Base-by-base conservation (phyloP, 1,284 basidiomycete species). In the Tremellales sp. region DNA sequence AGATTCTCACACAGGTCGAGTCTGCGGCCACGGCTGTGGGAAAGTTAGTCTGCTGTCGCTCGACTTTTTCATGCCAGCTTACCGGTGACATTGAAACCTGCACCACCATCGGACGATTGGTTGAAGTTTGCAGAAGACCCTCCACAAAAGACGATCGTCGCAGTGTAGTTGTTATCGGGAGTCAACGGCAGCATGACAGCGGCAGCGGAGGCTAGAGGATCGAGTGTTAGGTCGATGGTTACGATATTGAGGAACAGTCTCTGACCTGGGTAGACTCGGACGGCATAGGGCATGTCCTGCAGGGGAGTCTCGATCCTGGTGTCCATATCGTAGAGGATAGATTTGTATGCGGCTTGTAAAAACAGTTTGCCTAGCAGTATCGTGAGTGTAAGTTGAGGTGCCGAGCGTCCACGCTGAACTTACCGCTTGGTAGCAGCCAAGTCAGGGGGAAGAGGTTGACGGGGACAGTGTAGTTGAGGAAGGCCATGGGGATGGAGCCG, bases 121-220 rank as follows among this genome's bases (percentile, higher is more conserved):
- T 50, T 47, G 40, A 67, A 60, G 43, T 53, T 46, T 80, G 72
- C 85, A 28, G 43, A 76, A 6, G 80, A 80, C 33, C 91, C 91
- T 53, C 90, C 91, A 61, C 90, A 95, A 76, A 94, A 93, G 41
- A 94, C 68, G 51, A 95, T 74, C 1, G 89, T 89, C 1, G 86
- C 86, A 0, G 78, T 81, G 75, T 87, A 97, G 72, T 88, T 85
- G 77, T 95, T 94, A 40, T 78, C 83, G 5, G 88, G 87, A 0
- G 88, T 93, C 35, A 97, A 76, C 1, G 93, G 91, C 6, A 94
- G 76, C 87, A 97, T 91, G 45, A 85, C 87, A 1, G 80, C 81
- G 4, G 86, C 92, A 50, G 84, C 92, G 0, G 89, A 93, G 0
- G 87, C 92, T n/a, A n/a, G n/a, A n/a, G n/a, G n/a, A n/a, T n/a